Base-by-base conservation (phyloP, 148 eudicot species). In the Pouteria glomerata region DNA sequence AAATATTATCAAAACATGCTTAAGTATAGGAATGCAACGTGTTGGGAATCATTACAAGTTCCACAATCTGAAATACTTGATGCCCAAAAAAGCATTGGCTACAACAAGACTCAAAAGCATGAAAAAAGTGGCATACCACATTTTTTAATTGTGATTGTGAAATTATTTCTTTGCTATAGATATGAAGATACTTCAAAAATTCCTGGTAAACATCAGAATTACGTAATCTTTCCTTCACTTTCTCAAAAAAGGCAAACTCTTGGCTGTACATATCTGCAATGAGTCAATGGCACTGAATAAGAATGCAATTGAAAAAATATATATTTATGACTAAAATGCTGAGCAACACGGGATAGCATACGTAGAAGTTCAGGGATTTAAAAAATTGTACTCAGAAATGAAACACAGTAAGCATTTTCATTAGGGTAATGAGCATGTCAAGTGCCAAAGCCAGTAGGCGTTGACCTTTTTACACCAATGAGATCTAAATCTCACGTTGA, bases 221-320 rank as follows among this genome's bases (percentile, higher is more conserved):
- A 41, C 62, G 77, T 56, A 84, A 42, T 63, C 82, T 77, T 24
- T 87, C 86, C 78, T 78, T 84, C 63, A 84, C 86, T 62, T 78
- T 84, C 74, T 82, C 86, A 63, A 77, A 79, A 68, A 84, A 80
- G 68, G 79, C 66, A 71, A 76, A 69, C 76, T 59, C 81, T 57
- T 55, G 81, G 53, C 69, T 76, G 73, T 72, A 76, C 71, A 82
- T 73, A 51, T 81, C 90, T 87, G 80, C 62, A 59, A 23, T 58
- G n/a, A 63, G 67, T 16, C 72, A 74, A 23, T n/a, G 18, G n/a
- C n/a, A n/a, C n/a, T n/a, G 47, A 71, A 21, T 55, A 50, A 24
- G 56, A 14, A 26, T 57, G 48, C 42, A 67, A 47, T 2, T 15
- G 34, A 15, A 27, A 34, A 34, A 15, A 71, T 45, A 16, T 24